phyloP scores from a whole-genome alignment of 2,329 filamentous ascomycete species.

The Leptodontidium sp. region DNA sequence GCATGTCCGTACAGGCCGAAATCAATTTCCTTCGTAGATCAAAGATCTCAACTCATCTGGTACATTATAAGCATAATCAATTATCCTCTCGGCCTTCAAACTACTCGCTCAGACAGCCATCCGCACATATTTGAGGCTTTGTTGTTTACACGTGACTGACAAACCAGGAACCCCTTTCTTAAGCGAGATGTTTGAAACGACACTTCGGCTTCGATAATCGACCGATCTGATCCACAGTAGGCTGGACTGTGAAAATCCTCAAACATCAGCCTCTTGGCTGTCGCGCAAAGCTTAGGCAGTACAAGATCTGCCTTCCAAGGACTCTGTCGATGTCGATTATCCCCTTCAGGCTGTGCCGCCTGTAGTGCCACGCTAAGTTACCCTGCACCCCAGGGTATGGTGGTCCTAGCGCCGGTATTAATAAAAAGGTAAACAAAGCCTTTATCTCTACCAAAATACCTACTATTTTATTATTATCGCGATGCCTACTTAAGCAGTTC shows the following conservation, averaged over 20 bases:
- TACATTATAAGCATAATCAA: too few relatives aligned
- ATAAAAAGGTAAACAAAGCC: too few relatives aligned
- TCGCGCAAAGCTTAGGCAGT: slow-evolving; percentile 6
- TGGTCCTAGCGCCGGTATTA: too few relatives aligned
- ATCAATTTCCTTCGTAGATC: neutral
- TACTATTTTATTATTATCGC: too few relatives aligned
- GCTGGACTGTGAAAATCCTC: slow-evolving; percentile 1
- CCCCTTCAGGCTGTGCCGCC: too few relatives aligned
- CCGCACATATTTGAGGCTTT: neutral
- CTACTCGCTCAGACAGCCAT: neutral
- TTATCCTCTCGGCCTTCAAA: neutral
- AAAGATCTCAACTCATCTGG: neutral
- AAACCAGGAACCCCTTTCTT: slow-evolving; percentile 5
- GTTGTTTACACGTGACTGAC: neutral
- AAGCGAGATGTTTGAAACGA: slow-evolving; percentile 22
- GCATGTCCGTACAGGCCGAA: neutral
- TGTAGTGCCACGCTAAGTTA: too few relatives aligned
- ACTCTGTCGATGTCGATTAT: neutral
- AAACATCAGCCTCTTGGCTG: slow-evolving; percentile 13
- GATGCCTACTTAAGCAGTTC: too few relatives aligned
- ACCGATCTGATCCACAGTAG: slow-evolving; percentile 8
- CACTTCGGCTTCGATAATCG: neutral
- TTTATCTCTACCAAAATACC: too few relatives aligned
- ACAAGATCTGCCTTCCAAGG: neutral
- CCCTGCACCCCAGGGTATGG: too few relatives aligned